phyloP scores from a whole-genome alignment of 305 asterid species.

The Lippia alba region DNA sequence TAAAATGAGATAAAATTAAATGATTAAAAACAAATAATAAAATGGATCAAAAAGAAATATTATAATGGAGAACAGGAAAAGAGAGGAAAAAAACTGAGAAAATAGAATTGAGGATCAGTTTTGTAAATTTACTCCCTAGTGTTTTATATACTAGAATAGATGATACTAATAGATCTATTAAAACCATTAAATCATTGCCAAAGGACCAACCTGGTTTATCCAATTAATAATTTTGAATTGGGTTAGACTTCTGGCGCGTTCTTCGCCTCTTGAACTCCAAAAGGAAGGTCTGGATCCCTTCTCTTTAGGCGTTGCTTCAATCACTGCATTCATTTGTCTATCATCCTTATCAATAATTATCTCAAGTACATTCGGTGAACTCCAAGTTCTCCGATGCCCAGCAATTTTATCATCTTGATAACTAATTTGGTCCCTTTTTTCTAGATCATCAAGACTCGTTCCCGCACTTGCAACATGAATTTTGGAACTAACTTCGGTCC shows the following conservation, averaged over 20 bases:
- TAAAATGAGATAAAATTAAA: no score
- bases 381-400: conserved; percentile 45
- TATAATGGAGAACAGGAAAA: no score
- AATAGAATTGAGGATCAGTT: no score
- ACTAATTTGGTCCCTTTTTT: conserved; percentile 33
- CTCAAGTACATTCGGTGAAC: conserved; percentile 50
- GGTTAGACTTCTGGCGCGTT: conserved; percentile 35
- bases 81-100: no score
- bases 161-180: neutral
- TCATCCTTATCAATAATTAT: conserved; percentile 57
- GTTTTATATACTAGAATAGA: no score
- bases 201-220: conserved; percentile 61
- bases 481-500: conserved; percentile 29
- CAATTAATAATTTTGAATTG: conserved; percentile 48
- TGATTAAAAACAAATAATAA: no score
- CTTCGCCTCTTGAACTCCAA: conserved; percentile 46
- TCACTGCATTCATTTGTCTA: conserved; percentile 35
- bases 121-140: no score
- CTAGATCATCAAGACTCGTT: conserved; percentile 33
- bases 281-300: conserved; percentile 53
- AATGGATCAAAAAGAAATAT: no score
- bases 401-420: conserved; percentile 43
- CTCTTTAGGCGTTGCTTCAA: conserved; percentile 60
- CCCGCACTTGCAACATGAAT: conserved; percentile 34
- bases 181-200: conserved; percentile 6